Evolutionary conservation across 148 eudicot species (phyloP).

Genomic region (Vaccinium macrocarpon): DNA sequence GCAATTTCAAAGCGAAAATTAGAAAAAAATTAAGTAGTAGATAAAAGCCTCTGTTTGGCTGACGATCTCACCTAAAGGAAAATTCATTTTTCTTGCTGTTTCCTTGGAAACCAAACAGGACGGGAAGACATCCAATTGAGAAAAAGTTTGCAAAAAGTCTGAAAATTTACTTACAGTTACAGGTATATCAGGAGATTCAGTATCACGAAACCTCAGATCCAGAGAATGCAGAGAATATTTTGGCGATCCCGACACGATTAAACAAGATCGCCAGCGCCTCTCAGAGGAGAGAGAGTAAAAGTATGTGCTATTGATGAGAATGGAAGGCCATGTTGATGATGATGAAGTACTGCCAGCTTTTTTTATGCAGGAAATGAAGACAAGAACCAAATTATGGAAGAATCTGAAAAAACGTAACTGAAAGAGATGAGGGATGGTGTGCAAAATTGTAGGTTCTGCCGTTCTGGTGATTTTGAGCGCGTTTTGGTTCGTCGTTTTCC

Average conservation of each 20-base stretch:
- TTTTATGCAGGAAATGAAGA: background rate
- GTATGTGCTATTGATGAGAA: background rate
- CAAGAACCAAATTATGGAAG: background rate
- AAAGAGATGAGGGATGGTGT: background rate
- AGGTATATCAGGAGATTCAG: background rate
- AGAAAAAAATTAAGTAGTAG: background rate
- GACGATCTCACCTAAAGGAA: background rate
- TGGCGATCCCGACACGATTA: background rate
- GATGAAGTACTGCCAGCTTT: background rate
- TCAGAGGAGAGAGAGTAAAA: background rate
- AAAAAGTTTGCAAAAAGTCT: background rate
- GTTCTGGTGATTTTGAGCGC: too few relatives aligned
- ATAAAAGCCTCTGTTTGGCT: background rate
- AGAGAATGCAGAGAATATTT: conserved; percentile 18
- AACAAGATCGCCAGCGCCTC: background rate
- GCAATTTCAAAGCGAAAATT: too few relatives aligned
- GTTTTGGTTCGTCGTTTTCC: conserved; percentile 5
- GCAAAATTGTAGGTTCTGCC: background rate
- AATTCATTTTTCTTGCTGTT: background rate
- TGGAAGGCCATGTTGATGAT: background rate
- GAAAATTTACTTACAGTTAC: background rate
- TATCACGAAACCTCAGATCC: conserved; percentile 4
- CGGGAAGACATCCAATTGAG: background rate
- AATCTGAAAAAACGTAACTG: background rate
- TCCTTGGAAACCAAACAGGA: background rate